Evolutionary conservation across 495 filamentous ascomycete species (phyloP).

Genomic region (Penicillium verhagenii): DNA sequence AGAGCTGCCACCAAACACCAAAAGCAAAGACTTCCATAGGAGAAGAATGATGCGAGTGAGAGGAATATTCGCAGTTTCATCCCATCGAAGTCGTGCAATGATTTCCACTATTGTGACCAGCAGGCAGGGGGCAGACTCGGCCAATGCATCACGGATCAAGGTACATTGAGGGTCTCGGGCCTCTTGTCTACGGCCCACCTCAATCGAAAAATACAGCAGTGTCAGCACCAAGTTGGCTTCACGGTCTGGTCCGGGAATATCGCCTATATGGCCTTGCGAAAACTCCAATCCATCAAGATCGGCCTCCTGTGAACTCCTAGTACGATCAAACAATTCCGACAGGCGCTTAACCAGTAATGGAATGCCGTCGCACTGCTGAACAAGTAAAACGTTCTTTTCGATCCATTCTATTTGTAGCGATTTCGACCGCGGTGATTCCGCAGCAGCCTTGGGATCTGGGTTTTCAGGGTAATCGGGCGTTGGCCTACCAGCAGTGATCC

Average conservation of each 20-base stretch:
- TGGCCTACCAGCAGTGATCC: constrained; percentile 60
- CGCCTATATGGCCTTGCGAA: constrained; percentile 30
- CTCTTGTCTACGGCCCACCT: constrained; percentile 57
- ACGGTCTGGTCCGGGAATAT: constrained; percentile 41
- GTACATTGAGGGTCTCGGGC: constrained; percentile 22
- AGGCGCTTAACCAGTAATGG: constrained; percentile 59
- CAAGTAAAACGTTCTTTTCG: constrained; percentile 56
- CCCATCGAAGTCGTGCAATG: constrained; percentile 80
- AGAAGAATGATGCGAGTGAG: constrained; percentile 71
- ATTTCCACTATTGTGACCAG: constrained; percentile 72
- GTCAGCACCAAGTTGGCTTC: constrained; percentile 56
- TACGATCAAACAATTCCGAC: constrained; percentile 56
- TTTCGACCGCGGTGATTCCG: constrained; percentile 44
- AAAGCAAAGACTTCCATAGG: constrained; percentile 86
- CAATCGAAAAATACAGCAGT: constrained; percentile 69
- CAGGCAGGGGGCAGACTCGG: constrained; percentile 61
- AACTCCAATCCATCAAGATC: constrained; percentile 34
- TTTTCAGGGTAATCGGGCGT: constrained; percentile 28
- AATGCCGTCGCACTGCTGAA: constrained; percentile 61
- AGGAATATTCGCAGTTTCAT: constrained; percentile 67
- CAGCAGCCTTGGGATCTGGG: constrained; percentile 21
- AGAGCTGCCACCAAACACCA: constrained; percentile 74
- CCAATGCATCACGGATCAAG: constrained; percentile 37
- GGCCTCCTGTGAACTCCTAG: constrained; percentile 23
- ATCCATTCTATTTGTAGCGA: constrained; percentile 70